phyloP scores from a whole-genome alignment of 2,329 filamentous ascomycete genomes.

The Colletotrichum falcatum region DNA sequence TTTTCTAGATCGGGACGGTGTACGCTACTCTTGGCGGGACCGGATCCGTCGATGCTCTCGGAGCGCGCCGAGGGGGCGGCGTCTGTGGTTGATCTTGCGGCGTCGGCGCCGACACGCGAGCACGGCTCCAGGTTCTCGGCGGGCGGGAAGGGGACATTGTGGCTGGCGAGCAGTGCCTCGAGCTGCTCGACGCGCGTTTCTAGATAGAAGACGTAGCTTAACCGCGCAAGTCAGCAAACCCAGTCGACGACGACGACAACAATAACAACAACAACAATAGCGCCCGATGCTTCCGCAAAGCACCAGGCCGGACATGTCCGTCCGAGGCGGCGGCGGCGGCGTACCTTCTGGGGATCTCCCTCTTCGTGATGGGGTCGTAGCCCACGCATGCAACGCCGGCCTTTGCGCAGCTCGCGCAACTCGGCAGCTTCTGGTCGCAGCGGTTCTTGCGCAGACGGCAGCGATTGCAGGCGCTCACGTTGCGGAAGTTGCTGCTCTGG shows the following conservation, averaged over 20 bases:
- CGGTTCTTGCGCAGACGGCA: slow-evolving; percentile 93
- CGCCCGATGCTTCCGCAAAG: not conserved
- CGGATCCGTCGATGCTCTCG: slow-evolving; percentile 47
- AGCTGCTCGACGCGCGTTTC: slow-evolving; percentile 88
- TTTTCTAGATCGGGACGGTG: slow-evolving; percentile 43
- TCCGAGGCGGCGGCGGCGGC: not conserved
- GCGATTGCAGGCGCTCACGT: slow-evolving; percentile 94
- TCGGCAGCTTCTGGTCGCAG: slow-evolving; percentile 92
- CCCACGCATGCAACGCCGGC: slow-evolving; percentile 92
- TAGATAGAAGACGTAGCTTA: slow-evolving; percentile 92
- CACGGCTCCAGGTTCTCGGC: slow-evolving; percentile 76
- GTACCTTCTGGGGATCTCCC: slow-evolving; percentile 93
- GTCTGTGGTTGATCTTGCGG: slow-evolving; percentile 49
- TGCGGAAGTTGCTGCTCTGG: slow-evolving; percentile 78
- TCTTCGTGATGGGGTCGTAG: slow-evolving; percentile 96
- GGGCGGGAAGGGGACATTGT: slow-evolving; percentile 78
- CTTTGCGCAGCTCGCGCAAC: slow-evolving; percentile 92
- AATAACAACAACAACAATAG: too few relatives aligned
- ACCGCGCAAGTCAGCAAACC: slow-evolving; percentile 22
- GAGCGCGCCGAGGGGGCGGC: slow-evolving; percentile 50
- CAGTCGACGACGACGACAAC: too few relatives aligned
- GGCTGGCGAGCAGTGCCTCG: slow-evolving; percentile 77
- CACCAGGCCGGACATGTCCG: not conserved
- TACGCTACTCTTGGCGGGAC: slow-evolving; percentile 56
- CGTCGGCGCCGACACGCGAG: slow-evolving; percentile 60